Percentiles rank a stretch among this genome's conserved stretches.
Conservation (phyloP, 2,329 filamentous ascomycete genomes). For the Trichoderma koningiopsis region DNA sequence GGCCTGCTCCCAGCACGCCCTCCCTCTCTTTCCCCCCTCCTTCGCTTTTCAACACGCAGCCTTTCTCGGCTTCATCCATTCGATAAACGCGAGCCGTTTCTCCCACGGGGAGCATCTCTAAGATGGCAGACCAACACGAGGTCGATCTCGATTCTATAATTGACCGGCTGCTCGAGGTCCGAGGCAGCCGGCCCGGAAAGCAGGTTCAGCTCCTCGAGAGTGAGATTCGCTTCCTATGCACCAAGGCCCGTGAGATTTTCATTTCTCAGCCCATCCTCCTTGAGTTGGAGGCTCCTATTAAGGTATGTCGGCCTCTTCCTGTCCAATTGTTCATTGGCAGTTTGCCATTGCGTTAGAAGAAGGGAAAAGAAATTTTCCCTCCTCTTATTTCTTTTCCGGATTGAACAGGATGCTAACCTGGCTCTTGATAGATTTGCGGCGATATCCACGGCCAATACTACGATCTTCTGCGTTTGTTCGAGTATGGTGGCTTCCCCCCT, state of each 20-base stretch:
- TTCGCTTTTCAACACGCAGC: constrained; percentile 32
- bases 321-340: neutral
- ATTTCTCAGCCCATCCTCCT: constrained; percentile 98
- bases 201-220: constrained; percentile 96
- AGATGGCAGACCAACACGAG: constrained; percentile 73
- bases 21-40: neutral
- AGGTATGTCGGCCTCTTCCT: constrained; percentile 62
- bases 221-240: constrained; percentile 96
- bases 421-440: constrained; percentile 77
- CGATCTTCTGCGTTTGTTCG: constrained; percentile 93
- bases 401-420: neutral
- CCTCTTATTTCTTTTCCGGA: neutral
- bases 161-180: constrained; percentile 94
- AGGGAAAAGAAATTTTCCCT: neutral
- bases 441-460: constrained; percentile 99
- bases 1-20: constrained; percentile 33
- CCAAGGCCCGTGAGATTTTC: constrained; percentile 98
- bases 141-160: constrained; percentile 99
- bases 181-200: constrained; percentile 96
- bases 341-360: neutral
- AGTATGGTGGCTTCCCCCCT: constrained; percentile 96
- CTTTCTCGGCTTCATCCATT: constrained; percentile 36
- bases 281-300: constrained; percentile 97
- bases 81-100: constrained; percentile 40
- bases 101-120: constrained; percentile 41